Base-by-base conservation (phyloP, 805 yeast genomes). In the Wickerhamomyces pijperi region DNA sequence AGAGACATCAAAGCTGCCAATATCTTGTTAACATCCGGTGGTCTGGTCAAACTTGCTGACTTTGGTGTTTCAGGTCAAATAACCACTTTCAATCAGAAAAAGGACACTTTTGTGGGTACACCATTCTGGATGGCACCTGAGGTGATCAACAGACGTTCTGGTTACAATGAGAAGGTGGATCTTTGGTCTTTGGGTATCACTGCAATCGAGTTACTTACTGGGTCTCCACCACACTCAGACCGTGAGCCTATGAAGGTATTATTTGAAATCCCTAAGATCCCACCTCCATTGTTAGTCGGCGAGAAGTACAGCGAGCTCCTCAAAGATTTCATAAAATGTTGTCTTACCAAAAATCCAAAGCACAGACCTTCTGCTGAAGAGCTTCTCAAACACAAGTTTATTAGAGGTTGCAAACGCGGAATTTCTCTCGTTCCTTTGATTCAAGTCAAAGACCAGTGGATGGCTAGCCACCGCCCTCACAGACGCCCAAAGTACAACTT, bases 91-190 rank as follows among this genome's bases (percentile, higher is more conserved):
- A 67, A 73, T 48, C 60, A 74, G 41, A 66, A 76, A 43, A 72
- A 79, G 46, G 69, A 73, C 40, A 84, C 96, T 0, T 80, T 88
- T 67, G 95, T 87, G 38, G 97, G 97, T 1, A 87, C 97, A 0
- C 96, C 97, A 13, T 85, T 76, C 59, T 88, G 97, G 97, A 88
- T 90, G 97, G 98, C 98, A 0, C 98, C 98, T 0, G 98, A 92
- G 56, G 82, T 90, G n/a, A 82, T 92, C 34, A 56, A 66, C 5
- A 56, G 70, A 42, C 53, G 58, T 35, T 56, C 61, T 9, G 94
- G 92, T 1, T 87, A 92, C 57, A 72, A 83, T 53, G 82, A 79
- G 45, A 83, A 82, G 51, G 95, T 87, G 1, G 98, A 92, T 55
- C 83, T 92, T 39, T 92, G 98, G 98, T 86, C 96, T 0, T 64